Base-by-base conservation (phyloP, 163 green algal genomes). In the Volvox carteri region DNA sequence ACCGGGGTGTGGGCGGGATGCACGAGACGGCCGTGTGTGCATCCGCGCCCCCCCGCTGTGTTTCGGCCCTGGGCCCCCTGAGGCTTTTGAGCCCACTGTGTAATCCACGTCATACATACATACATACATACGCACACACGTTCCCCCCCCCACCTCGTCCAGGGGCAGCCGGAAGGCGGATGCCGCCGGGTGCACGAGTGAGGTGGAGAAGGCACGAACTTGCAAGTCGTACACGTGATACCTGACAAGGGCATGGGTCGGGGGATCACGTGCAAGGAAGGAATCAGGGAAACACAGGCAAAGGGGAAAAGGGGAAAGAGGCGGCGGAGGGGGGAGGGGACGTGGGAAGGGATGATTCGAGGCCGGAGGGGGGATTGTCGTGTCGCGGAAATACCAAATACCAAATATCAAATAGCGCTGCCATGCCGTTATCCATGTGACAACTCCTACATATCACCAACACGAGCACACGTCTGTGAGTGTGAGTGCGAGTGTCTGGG, bases 181-280 rank as follows among this genome's bases (percentile, higher is more conserved):
- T 21, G 9, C 73, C 44, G 75, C 48, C 30, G 48, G 75, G 75
- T 84, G 75, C 7, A 70, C 4, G 14, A 68, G 50, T n/a, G 12
- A 30, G n/a, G n/a, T 5, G 75, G 48, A 33, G 75, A 84, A 84
- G 48, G 75, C 14, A 4, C 75, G 75, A 9, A 68, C 30, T 30
- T 21, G 50, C 4, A 84, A 48, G 75, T 84, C 75, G 75, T 84
- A 84, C 75, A 84, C 48, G 75, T 70, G 33, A 52, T 84, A 84
- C 48, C 75, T 84, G 75, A n/a, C n/a, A n/a, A n/a, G 30, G n/a
- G 44, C 23, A 44, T 7, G 44, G 33, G 62, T 37, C 23, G 28
- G 28, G 62, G n/a, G 3, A 73, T 28, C 62, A 65, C 62, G 23
- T 4, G 62, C 62, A 73, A 39, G 62, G n/a, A 8, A 33, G 28